Evolutionary conservation across 2,329 filamentous ascomycete species (phyloP), one percentile per base, ranked within the genome.

Genomic region (Cercospora janseana): DNA sequence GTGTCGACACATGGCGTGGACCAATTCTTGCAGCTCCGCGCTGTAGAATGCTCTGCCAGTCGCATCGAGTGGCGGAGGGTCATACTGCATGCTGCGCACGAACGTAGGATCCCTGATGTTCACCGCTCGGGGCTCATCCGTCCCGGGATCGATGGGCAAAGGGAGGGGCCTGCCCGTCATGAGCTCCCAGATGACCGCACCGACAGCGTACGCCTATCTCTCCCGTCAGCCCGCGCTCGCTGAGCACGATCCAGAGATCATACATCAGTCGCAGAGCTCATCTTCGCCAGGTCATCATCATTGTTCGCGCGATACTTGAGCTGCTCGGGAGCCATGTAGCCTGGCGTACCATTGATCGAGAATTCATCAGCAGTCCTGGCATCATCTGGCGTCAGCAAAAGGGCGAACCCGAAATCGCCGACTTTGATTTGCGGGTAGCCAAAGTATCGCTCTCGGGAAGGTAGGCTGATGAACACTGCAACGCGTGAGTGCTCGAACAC

Each of bases 391-490:
- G 10, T 2, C 4, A 38, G 15, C 4, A 46, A 13, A 10, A 34
- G 3, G 16, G 49, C 34, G 9, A 34, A 6, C 18, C 49, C 49
- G 28, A 51, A 51, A 18, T 51, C 49, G 6, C 42, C 49, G 6
- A 46, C 18, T 26, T 51, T 51, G 12, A 35, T 10, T 15, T 41
- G 20, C 4, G 49, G 49, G 24, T 41, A 51, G 27, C 49, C 49
- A 6, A 24, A 28, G 20, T 41, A 51, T 8, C 27, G 43, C 15
- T 26, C 27, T 12, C n/a, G 27, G 5, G 34, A 46, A 15, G 43
- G 43, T 10, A 9, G 21, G 18, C 32, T 18, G 3, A 46, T 13
- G n/a, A 51, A 42, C 12, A 51, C 29, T 44, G 16, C 6, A 15
- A 10, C 16, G 18, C 13, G 28, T 31, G n/a, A 31, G 26, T 34